Conservation (phyloP, 2,329 filamentous ascomycete species). For the Phialophora macrospora region DNA sequence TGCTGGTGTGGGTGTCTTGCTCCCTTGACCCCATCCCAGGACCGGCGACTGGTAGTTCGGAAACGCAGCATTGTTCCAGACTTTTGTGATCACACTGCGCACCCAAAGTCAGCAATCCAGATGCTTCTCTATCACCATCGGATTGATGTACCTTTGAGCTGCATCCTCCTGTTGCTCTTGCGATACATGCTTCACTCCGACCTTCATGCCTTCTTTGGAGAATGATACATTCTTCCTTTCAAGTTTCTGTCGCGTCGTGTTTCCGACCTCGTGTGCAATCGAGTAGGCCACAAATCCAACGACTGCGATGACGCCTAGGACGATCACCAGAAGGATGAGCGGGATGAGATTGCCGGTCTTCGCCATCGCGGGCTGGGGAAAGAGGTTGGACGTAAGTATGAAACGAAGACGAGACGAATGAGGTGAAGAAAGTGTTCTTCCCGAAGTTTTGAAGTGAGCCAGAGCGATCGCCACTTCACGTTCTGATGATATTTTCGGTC, state of each 20-base stretch:
- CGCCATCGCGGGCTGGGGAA: slow-evolving; percentile 27
- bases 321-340: slow-evolving; percentile 60
- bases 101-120: slow-evolving; percentile 6
- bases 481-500: neutral
- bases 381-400: neutral
- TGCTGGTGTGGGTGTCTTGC: slow-evolving; percentile 25
- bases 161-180: slow-evolving; percentile 64
- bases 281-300: slow-evolving; percentile 63
- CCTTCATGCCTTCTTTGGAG: slow-evolving; percentile 64
- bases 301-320: slow-evolving; percentile 57
- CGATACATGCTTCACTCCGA: slow-evolving; percentile 63
- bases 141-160: slow-evolving; percentile 57
- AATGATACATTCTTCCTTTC: slow-evolving; percentile 67
- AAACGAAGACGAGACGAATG: neutral
- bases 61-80: slow-evolving; percentile 56
- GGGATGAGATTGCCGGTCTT: slow-evolving; percentile 52
- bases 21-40: slow-evolving; percentile 44
- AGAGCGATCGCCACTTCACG: neutral
- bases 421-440: neutral
- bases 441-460: neutral
- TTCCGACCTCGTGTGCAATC: slow-evolving; percentile 63
- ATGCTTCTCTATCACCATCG: neutral
- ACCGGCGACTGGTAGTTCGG: slow-evolving; percentile 52
- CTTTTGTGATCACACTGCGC: slow-evolving; percentile 53
- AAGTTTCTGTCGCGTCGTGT: slow-evolving; percentile 64